These are phyloP conservation scores for Boletus pseudopeckii DNA, from an alignment of 768 basidiomycete genomes.

Conservation along the genomic window DNA sequence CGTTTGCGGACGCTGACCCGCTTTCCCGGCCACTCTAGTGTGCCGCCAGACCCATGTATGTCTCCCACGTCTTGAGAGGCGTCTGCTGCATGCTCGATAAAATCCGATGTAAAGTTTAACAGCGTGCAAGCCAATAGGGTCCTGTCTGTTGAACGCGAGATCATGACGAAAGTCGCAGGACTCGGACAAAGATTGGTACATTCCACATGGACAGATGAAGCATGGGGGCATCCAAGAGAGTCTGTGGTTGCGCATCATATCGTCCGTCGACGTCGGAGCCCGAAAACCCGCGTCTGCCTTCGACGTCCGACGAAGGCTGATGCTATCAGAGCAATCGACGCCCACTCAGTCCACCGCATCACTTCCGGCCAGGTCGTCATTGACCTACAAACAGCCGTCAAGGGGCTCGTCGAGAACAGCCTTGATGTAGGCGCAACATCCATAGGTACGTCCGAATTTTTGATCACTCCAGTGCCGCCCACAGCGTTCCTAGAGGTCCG, in stretches of 20 bases:
- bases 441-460: conserved; percentile 55
- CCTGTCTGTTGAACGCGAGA: conserved; percentile 44
- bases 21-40: conserved; percentile 5
- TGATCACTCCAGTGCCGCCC: background rate
- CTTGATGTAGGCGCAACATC: conserved; percentile 87
- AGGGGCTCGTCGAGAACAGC: conserved; percentile 95
- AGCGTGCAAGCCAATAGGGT: conserved; percentile 64
- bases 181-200: background rate
- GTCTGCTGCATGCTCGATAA: conserved; percentile 58
- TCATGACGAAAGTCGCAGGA: background rate
- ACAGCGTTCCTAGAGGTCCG: conserved; percentile 62
- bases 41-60: conserved; percentile 29
- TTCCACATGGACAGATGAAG: background rate
- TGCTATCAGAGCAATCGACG: conserved; percentile 71
- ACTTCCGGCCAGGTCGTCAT: conserved; percentile 95
- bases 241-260: no score
- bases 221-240: no score
- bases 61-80: conserved; percentile 66
- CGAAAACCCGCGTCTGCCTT: no score
- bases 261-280: no score
- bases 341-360: conserved; percentile 76
- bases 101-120: conserved; percentile 95
- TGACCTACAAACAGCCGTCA: conserved; percentile 90
- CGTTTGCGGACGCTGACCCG: background rate
- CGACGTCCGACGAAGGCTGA: no score